Conservation (phyloP, 306 rosid genomes). For the Potentilla sterilis region DNA sequence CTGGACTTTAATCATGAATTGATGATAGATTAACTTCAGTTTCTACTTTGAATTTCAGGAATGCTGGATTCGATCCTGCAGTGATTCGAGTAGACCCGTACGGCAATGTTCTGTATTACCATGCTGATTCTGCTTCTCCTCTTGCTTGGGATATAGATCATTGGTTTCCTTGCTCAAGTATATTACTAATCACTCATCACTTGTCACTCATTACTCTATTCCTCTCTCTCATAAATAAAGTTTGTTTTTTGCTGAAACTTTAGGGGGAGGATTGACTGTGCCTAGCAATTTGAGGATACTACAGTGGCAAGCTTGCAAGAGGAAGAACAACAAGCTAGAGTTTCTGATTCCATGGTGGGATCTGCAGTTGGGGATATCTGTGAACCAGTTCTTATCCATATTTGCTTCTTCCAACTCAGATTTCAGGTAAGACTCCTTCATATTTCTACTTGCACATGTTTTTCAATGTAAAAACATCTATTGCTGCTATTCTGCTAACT, state of each 20-base stretch:
- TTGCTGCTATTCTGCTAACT: conserved; percentile 14
- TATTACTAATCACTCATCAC: neutral
- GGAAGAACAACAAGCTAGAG: conserved; percentile 78
- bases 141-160: conserved; percentile 98
- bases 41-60: conserved; percentile 42
- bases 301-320: conserved; percentile 76
- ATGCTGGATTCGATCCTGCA: conserved; percentile 95
- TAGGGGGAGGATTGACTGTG: conserved; percentile 96
- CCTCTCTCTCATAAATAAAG: conserved; percentile 14
- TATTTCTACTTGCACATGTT: neutral
- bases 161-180: conserved; percentile 98
- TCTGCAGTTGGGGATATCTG: conserved; percentile 86
- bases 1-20: neutral
- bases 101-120: conserved; percentile 87
- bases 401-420: conserved; percentile 88
- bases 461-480: neutral
- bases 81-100: conserved; percentile 80
- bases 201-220: neutral
- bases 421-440: conserved; percentile 54
- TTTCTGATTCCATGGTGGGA: conserved; percentile 99
- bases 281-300: conserved; percentile 86
- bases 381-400: conserved; percentile 80
- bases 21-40: neutral
- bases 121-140: conserved; percentile 94
- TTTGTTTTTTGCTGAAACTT: conserved; percentile 22